Percentiles rank a stretch among this genome's conserved stretches.
Evolutionary conservation across 139 green algal species (phyloP).

Genomic region (Monoraphidium neglectum): DNA sequence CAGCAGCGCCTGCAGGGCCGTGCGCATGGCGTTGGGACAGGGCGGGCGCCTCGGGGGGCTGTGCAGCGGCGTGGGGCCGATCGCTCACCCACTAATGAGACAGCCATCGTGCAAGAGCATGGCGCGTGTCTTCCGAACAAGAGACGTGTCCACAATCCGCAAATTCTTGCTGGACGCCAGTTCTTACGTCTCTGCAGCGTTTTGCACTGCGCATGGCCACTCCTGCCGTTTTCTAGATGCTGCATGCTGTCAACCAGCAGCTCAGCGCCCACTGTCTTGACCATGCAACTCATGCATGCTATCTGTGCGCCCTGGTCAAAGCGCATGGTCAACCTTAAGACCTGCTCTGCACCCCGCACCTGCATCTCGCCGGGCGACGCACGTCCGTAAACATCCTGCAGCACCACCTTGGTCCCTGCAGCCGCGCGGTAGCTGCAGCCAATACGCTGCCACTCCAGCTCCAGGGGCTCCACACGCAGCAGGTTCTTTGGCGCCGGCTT

Average conservation of each 20-base stretch:
- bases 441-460: conserved; percentile 27
- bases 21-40: neutral
- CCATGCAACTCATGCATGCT: conserved; percentile 22
- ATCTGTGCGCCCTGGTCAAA: conserved; percentile 7
- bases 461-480: conserved; percentile 5
- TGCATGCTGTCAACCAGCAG: neutral
- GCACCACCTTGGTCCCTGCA: conserved; percentile 8
- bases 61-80: neutral
- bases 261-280: conserved; percentile 6
- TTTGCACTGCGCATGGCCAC: too few relatives aligned
- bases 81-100: neutral
- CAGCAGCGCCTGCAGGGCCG: conserved; percentile 31
- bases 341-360: conserved; percentile 8
- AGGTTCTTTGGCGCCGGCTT: too few relatives aligned
- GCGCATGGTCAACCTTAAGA: neutral
- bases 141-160: too few relatives aligned
- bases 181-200: too few relatives aligned
- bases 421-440: conserved; percentile 24
- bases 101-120: too few relatives aligned
- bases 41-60: neutral
- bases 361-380: conserved; percentile 16
- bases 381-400: conserved; percentile 8
- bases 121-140: too few relatives aligned
- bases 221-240: conserved; percentile 25
- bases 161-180: too few relatives aligned